Base-by-base conservation (phyloP, 805 yeast species). In the Torulaspora delbrueckii region DNA sequence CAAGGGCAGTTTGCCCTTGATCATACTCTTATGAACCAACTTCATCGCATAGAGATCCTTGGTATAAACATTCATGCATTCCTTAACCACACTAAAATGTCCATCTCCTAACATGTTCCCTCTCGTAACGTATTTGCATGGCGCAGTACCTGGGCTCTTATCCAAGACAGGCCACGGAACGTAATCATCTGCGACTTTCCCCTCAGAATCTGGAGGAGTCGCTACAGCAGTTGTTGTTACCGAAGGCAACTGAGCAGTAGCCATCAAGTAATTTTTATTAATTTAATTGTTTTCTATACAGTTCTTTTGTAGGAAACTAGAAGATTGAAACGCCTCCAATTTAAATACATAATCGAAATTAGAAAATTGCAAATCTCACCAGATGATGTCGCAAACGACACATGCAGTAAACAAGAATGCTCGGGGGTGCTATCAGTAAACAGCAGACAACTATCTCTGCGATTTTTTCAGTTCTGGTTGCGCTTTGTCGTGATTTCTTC, bases 41-140 rank as follows among this genome's bases (percentile, higher is more conserved):
- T 78, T 78, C 58, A 76, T 74, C 1, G 82, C 82, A 54, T 68
- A 77, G 37, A 69, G 68, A 27, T 59, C 63, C 7, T 69, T 67
- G 1, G 77, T 73, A 24, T 56, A 51, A 4, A 59, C 60, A 47
- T 71, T 69, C 57, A 70, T 72, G 52, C 81, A 76, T 51, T 74
- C 78, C 51, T 68, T 72, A 10, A 78, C 81, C 7, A 69, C 65
- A 13, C 79, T 72, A 51, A 71, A 77, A 19, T 77, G 69, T 0
- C 82, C 82, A 50, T 66, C 66, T 2, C 78, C 78, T 13, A 74
- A 43, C 34, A 53, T 57, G 3, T 53, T 43, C n/a, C 55, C 47
- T 33, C 53, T 57, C 4, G 62, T 53, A 8, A 62, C 53, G 45
- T 64, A 64, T 38, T 62, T 63, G 36, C 68, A 64, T 33, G 59